A percentile compares a stretch with the other conserved stretches of the same genome.
Conservation (phyloP, 805 yeast species). For the Starmerella geochares region DNA sequence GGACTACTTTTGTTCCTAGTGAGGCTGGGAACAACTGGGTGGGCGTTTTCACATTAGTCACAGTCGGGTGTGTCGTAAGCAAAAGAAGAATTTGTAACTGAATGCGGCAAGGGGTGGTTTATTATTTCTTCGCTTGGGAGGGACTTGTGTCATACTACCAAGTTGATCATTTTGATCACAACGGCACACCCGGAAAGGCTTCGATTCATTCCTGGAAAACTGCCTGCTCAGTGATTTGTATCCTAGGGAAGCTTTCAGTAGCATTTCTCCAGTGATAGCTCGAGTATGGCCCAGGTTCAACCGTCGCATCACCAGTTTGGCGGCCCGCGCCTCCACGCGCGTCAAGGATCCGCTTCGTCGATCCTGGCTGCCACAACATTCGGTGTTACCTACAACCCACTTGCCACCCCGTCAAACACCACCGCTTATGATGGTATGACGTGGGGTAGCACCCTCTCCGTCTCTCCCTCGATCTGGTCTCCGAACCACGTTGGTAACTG, state of each 20-base stretch:
- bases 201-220: conserved; percentile 2
- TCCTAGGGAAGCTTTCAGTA: conserved; percentile 23
- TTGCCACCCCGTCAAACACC: conserved; percentile 13
- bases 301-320: background rate
- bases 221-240: conserved; percentile 2
- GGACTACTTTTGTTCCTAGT: background rate
- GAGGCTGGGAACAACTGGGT: background rate
- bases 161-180: conserved; percentile 1
- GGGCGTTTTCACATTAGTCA: background rate
- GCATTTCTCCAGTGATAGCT: conserved; percentile 17
- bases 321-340: conserved; percentile 9
- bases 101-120: conserved; percentile 5
- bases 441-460: conserved; percentile 14
- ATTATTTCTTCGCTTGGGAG: conserved; percentile 7
- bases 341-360: conserved; percentile 14
- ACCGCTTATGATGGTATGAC: conserved; percentile 6
- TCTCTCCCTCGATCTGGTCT: conserved; percentile 23
- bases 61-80: conserved; percentile 3
- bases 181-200: conserved; percentile 3
- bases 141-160: background rate
- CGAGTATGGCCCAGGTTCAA: conserved; percentile 18
- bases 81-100: background rate
- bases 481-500: conserved; percentile 14
- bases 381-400: conserved; percentile 10
- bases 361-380: conserved; percentile 15